Evolutionary conservation across 2,329 filamentous ascomycete species (phyloP).

Genomic region (Clonostachys solani): DNA sequence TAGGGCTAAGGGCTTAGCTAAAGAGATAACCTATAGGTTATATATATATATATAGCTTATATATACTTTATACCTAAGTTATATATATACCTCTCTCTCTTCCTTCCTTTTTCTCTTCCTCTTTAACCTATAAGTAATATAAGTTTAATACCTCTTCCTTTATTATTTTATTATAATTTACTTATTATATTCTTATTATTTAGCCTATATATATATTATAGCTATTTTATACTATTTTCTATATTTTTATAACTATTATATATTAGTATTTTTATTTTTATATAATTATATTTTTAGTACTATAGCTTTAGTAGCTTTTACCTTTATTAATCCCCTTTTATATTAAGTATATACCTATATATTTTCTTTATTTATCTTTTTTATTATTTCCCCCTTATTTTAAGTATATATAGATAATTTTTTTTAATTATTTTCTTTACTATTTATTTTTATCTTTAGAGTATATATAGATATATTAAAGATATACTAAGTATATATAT

Average conservation of each 20-base stretch:
- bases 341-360: neutral
- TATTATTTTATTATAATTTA: neutral
- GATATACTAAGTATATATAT: neutral
- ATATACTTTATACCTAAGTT: neutral
- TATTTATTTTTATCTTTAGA: neutral
- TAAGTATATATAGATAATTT: neutral
- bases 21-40: neutral
- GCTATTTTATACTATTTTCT: neutral
- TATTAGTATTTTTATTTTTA: neutral
- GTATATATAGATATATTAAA: neutral
- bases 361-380: neutral
- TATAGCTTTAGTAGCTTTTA: neutral
- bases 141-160: neutral
- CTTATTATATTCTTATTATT: neutral
- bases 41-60: neutral
- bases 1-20: neutral
- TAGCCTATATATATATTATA: neutral
- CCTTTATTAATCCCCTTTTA: neutral
- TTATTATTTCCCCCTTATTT: too few relatives aligned
- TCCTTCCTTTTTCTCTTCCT: neutral
- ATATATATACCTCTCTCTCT: neutral
- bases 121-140: neutral
- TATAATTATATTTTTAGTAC: neutral
- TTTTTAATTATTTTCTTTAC: neutral
- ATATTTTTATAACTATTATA: neutral